phyloP scores from a whole-genome alignment of 768 basidiomycete species.

The Boletus reticuloceps region DNA sequence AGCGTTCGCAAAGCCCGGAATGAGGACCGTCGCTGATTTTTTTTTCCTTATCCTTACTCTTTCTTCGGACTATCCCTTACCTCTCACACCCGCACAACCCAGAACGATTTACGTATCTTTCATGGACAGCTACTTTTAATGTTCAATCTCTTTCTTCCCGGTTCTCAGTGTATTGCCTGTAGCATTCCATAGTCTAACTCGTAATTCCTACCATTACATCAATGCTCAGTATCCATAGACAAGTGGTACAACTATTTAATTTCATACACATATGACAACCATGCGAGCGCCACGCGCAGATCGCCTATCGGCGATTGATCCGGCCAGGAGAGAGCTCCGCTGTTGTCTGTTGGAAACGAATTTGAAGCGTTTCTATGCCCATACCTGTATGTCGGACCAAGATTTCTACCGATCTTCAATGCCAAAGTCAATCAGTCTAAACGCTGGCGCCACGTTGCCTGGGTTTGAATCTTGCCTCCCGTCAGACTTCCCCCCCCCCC shows the following conservation, averaged over 20 bases:
- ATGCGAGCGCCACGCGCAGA: constrained; percentile 9
- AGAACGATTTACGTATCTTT: constrained; percentile 25
- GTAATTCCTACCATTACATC: constrained; percentile 25
- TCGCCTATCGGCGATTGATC: constrained; percentile 18
- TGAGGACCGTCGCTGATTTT: constrained; percentile 38
- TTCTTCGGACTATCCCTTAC: neutral
- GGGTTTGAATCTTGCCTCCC: constrained; percentile 14
- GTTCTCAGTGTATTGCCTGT: constrained; percentile 18
- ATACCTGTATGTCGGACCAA: neutral
- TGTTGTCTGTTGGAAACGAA: constrained; percentile 8
- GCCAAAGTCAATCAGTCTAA: constrained; percentile 25
- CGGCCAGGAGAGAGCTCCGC: constrained; percentile 5
- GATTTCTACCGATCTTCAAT: constrained; percentile 11
- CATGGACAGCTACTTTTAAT: constrained; percentile 23
- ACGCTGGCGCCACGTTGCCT: constrained; percentile 19
- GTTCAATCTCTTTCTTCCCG: constrained; percentile 1
- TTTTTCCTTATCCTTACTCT: neutral
- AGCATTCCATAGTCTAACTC: constrained; percentile 19
- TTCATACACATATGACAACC: neutral
- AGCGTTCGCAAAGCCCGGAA: constrained; percentile 34
- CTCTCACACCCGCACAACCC: constrained; percentile 9
- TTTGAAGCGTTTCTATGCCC: constrained; percentile 22
- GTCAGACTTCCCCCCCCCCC: neutral
- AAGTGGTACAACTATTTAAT: constrained; percentile 14
- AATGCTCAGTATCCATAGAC: constrained; percentile 15